Base-by-base conservation (phyloP, 208 protist genomes). In the Acanthamoeba culbertsoni region DNA sequence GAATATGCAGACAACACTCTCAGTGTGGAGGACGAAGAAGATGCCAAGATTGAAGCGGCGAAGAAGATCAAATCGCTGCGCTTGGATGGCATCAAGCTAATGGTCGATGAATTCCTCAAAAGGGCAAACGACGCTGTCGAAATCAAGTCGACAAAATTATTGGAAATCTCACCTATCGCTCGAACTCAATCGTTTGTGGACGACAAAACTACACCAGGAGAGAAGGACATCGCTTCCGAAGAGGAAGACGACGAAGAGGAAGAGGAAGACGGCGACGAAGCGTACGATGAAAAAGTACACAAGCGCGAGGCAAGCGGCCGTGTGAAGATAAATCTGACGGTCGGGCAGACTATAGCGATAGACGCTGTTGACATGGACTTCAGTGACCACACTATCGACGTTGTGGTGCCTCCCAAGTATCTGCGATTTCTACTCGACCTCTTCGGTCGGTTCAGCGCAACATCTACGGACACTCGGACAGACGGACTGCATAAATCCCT, bases 71-170 rank as follows among this genome's bases (percentile, higher is more conserved):
- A 84, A 33, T 55, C n/a, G 73, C 42, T 84, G 43, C 43, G 55
- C 28, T 7, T 84, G 43, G 73, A 84, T 5, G 73, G 43, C 40
- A 31, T 84, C 45, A 84, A 84, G 45, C 43, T 55, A 43, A 55
- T 84, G 37, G 73, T 55, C 73, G 73, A 84, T 20, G 73, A 84
- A 43, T 84, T 84, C 43, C 12, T 31, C 73, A 84, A 33, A n/a
- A 12, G 37, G 35, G 14, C 23, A 31, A 12, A 79, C 10, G 40
- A 26, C 42, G n/a, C 12, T 12, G 73, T 84, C 8, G 73, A 46
- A 43, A 48, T 84, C 43, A 55, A 12, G 28, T 42, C 73, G 31
- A 84, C 73, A 5, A 84, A 84, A 35, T 20, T 84, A 26, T 43
- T 84, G 43, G 42, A 84, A n/a, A 84, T 84, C 2, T 84, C 73